Conservation (phyloP, 2,329 filamentous ascomycete species). For the Neofusicoccum laricinum region DNA sequence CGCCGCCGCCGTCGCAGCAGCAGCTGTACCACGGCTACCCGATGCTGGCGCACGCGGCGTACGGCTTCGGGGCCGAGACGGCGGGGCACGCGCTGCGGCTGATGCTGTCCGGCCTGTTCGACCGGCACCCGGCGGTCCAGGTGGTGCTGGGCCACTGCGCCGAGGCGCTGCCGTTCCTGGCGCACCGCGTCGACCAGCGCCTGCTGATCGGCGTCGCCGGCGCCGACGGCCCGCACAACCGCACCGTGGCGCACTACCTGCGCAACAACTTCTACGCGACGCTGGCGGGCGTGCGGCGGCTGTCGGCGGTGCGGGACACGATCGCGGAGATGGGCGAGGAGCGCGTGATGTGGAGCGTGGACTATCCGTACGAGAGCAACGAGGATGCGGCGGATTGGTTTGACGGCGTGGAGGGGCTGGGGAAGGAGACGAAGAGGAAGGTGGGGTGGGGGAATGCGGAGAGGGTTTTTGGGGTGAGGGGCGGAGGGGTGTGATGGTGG, state of each 20-base stretch:
- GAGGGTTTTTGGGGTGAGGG: background rate
- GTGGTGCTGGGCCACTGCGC: conserved; percentile 49
- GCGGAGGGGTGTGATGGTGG: background rate
- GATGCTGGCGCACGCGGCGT: conserved; percentile 23
- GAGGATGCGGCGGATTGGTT: conserved; percentile 44
- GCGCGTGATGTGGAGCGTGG: conserved; percentile 51
- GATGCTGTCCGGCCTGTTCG: conserved; percentile 54
- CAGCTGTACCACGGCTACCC: conserved; percentile 37
- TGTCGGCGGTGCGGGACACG: conserved; percentile 50
- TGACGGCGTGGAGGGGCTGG: conserved; percentile 28
- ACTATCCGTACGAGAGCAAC: conserved; percentile 53
- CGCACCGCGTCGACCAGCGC: conserved; percentile 50
- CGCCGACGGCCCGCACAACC: conserved; percentile 40
- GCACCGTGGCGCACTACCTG: conserved; percentile 53
- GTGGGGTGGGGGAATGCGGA: background rate
- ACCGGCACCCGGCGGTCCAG: conserved; percentile 45
- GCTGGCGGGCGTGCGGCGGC: conserved; percentile 56
- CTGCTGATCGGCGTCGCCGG: conserved; percentile 42
- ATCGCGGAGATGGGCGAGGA: conserved; percentile 51
- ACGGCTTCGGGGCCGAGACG: conserved; percentile 5
- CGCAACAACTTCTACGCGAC: conserved; percentile 56
- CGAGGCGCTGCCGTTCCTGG: conserved; percentile 49
- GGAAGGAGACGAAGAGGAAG: background rate
- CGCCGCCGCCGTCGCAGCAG: conserved; percentile 35
- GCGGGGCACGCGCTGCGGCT: conserved; percentile 53